Evolutionary conservation across 179 eudicot species (phyloP), one percentile per base, ranked within the genome.

Genomic region (Patellifolia procumbens): DNA sequence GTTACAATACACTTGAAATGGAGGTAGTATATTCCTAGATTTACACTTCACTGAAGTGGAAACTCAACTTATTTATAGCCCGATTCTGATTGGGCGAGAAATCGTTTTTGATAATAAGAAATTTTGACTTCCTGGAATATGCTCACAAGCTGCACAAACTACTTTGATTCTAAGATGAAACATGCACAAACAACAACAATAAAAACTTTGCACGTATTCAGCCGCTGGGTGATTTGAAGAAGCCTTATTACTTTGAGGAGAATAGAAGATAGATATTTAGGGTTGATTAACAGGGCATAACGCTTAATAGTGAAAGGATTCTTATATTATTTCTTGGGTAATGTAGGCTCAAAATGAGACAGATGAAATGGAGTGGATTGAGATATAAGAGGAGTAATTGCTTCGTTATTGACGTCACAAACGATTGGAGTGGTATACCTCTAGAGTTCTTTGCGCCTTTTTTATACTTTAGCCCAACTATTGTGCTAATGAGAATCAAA

Each of bases 311-410:
- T 20, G 19, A 48, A 35, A 48, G 43, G 55, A 37, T 43, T 45
- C 37, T 29, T 69, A 28, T 43, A 24, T 10, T 56, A 51, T 24
- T 32, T 70, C 43, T 59, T 79, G 78, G 78, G 74, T 77, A 31
- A 70, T 86, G 79, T 85, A 93, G 98, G 98, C 98, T 79, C 97
- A 93, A 77, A 89, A 85, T 84, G 83, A 87, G 52, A 42, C 83
- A 70, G 98, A 93, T 66, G 97, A 90, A 81, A 86, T 85, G 92
- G 98, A 93, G 76, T 93, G 98, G 98, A 88, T 93, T 78, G 98
- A 93, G 45, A 93, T 90, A 93, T 93, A 80, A 88, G 91, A 59
- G 98, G 94, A 73, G 98, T 91, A 52, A 93, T 89, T 80, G 80
- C 94, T 51, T 88, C 97, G 16, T 83, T 93, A 77, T 77, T 93